Base-by-base conservation (phyloP, 345 rosid species). In the Aquilaria sinensis region DNA sequence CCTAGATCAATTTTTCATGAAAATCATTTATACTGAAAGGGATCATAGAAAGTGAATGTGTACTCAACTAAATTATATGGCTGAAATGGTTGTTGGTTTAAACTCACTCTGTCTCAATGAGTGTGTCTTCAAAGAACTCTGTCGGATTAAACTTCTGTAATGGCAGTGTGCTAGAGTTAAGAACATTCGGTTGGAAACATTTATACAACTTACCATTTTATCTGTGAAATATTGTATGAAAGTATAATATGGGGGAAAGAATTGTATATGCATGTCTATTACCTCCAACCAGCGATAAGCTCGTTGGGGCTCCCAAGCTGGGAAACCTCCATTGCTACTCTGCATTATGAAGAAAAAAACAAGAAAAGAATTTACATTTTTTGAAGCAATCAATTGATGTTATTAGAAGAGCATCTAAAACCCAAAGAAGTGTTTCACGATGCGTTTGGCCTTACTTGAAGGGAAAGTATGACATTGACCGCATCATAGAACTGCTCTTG, bases 291-390 rank as follows among this genome's bases (percentile, higher is more conserved):
- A 82, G 32, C 67, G 15, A 65, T 30, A 74, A 9, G 81, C 79
- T 72, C 83, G 69, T 62, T 67, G 79, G 50, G 81, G 80, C 70
- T 81, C 86, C 83, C 83, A 81, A 31, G 79, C 81, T 1, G 81
- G 70, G 56, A 78, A 81, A 12, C 86, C 83, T 3, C 86, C 83
- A 70, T 81, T 78, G 14, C 51, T 63, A 51, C 86, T 76, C 83
- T 81, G 72, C 32, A 62, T 34, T 47, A 9, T 31, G 12, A 9
- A 16, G 61, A 51, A 14, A 37, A 32, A 14, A 1, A 61, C 15
- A 49, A 50, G n/a, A 32, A 61, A 32, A 9, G 45, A 9, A n/a
- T 48, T 31, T 23, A 23, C 23, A 23, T 23, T 23, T 23, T 23
- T 23, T 23, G 23, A 23, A 23, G 23, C 23, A 23, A 23, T 23